phyloP scores from a whole-genome alignment of 1,139 yeast species.

The Nakaseomyces delphensis region DNA sequence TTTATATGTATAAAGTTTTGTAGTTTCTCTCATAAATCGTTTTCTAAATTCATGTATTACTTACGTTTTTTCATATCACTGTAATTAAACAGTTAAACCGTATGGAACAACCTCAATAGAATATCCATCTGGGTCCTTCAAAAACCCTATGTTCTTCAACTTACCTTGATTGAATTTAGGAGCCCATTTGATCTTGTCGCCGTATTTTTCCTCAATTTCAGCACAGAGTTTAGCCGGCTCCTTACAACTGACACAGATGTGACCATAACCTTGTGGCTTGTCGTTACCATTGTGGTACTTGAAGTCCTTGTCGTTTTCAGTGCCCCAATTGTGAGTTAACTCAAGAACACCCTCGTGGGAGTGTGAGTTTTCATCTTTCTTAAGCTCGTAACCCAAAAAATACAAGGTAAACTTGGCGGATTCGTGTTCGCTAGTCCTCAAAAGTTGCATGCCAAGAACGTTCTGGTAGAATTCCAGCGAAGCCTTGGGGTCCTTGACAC shows the following conservation, averaged over 20 bases:
- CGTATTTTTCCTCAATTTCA: slow-evolving; percentile 40
- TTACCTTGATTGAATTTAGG: slow-evolving; percentile 54
- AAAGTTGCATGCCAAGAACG: slow-evolving; percentile 69
- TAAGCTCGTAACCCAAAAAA: slow-evolving; percentile 61
- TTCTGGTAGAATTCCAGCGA: slow-evolving; percentile 71
- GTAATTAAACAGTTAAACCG: slow-evolving; percentile 10
- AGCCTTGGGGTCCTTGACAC: slow-evolving; percentile 75
- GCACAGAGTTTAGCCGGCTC: slow-evolving; percentile 53
- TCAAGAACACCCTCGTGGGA: slow-evolving; percentile 61
- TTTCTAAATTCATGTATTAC: no score
- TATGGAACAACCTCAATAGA: slow-evolving; percentile 60
- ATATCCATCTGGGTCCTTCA: slow-evolving; percentile 91
- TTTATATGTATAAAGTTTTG: neutral
- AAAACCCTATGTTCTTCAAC: slow-evolving; percentile 53
- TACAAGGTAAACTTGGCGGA: slow-evolving; percentile 76
- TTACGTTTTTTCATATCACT: neutral
- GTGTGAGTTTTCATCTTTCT: slow-evolving; percentile 32
- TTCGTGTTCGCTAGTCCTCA: slow-evolving; percentile 47
- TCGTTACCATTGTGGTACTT: slow-evolving; percentile 80
- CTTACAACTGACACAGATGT: slow-evolving; percentile 64
- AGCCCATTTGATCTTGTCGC: slow-evolving; percentile 43
- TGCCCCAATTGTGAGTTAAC: slow-evolving; percentile 91
- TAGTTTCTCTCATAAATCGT: no score
- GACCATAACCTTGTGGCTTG: slow-evolving; percentile 76
- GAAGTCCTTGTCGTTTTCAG: slow-evolving; percentile 68